Percentiles rank a stretch among this genome's conserved stretches.
phyloP scores from a whole-genome alignment of 2,329 filamentous ascomycete genomes.

The Talaromyces sp. region DNA sequence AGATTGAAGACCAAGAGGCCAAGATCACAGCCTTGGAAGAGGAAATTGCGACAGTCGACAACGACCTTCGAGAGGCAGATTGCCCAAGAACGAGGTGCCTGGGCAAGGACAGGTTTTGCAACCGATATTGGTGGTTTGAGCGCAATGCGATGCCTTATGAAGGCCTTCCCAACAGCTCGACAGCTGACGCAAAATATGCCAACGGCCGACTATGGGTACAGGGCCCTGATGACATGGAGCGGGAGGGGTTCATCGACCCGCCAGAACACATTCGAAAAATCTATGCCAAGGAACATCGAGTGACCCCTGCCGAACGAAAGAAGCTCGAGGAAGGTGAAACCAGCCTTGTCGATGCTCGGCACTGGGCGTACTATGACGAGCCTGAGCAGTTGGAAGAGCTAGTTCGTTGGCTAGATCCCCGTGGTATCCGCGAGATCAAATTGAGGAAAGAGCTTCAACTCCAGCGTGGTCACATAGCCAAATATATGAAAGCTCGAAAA shows the following conservation, averaged over 20 bases:
- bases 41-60: constrained; percentile 78
- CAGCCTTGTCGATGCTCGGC: constrained; percentile 66
- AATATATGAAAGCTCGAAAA: constrained; percentile 74
- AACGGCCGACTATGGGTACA: constrained; percentile 97
- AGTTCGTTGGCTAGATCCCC: constrained; percentile 81
- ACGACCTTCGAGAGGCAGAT: constrained; percentile 88
- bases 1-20: constrained; percentile 82
- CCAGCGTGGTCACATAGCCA: constrained; percentile 69
- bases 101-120: constrained; percentile 95
- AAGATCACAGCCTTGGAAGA: constrained; percentile 76
- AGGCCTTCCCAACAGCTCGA: constrained; percentile 82
- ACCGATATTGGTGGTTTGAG: constrained; percentile 99
- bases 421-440: constrained; percentile 79
- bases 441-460: constrained; percentile 77
- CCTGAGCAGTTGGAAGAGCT: constrained; percentile 71
- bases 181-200: constrained; percentile 78
- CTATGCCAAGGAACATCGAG: constrained; percentile 70
- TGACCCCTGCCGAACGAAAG: constrained; percentile 82
- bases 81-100: constrained; percentile 84
- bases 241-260: constrained; percentile 79
- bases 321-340: constrained; percentile 77
- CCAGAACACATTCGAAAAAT: constrained; percentile 64
- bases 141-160: constrained; percentile 96
- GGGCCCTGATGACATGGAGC: constrained; percentile 83
- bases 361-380: constrained; percentile 91